phyloP scores from a whole-genome alignment of 345 rosid species.

The Hibiscus tridactylites region DNA sequence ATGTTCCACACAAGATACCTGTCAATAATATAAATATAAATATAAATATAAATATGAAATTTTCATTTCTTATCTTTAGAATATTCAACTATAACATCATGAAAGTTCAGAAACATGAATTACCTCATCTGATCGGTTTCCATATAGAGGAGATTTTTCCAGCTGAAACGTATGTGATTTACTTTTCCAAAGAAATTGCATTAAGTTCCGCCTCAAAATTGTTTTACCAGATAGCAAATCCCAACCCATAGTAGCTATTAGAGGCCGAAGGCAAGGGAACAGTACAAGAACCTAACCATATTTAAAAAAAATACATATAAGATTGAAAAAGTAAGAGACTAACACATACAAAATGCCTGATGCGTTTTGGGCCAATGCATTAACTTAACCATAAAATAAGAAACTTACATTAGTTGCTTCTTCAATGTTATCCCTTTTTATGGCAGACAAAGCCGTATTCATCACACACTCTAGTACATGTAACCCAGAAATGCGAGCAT shows the following conservation, averaged over 20 bases:
- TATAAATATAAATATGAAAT: neutral
- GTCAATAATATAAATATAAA: slow-evolving; percentile 19
- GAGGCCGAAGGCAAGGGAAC: slow-evolving; percentile 71
- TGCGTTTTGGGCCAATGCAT: slow-evolving; percentile 6
- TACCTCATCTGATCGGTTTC: slow-evolving; percentile 67
- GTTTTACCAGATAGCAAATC: slow-evolving; percentile 82
- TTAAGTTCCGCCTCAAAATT: slow-evolving; percentile 50
- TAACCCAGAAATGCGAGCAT: slow-evolving; percentile 76
- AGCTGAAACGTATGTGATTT: slow-evolving; percentile 55
- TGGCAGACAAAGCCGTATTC: slow-evolving; percentile 59
- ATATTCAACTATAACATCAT: slow-evolving; percentile 2
- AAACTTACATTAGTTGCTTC: slow-evolving; percentile 81
- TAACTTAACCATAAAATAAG: slow-evolving; percentile 15
- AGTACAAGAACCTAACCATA: slow-evolving; percentile 50
- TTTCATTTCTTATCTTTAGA: neutral
- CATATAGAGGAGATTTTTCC: slow-evolving; percentile 69
- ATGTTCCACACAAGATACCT: slow-evolving; percentile 82
- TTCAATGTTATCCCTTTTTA: slow-evolving; percentile 66
- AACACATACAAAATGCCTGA: neutral
- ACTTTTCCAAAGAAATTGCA: slow-evolving; percentile 77
- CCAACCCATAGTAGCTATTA: slow-evolving; percentile 97
- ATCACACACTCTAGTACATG: slow-evolving; percentile 80
- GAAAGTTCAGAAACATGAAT: slow-evolving; percentile 7
- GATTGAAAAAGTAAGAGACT: neutral
- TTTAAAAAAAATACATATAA: neutral